Percentiles rank a stretch among this genome's conserved stretches.
Evolutionary conservation across 2,329 filamentous ascomycete genomes (phyloP).

Genomic region (Penicillium freii): DNA sequence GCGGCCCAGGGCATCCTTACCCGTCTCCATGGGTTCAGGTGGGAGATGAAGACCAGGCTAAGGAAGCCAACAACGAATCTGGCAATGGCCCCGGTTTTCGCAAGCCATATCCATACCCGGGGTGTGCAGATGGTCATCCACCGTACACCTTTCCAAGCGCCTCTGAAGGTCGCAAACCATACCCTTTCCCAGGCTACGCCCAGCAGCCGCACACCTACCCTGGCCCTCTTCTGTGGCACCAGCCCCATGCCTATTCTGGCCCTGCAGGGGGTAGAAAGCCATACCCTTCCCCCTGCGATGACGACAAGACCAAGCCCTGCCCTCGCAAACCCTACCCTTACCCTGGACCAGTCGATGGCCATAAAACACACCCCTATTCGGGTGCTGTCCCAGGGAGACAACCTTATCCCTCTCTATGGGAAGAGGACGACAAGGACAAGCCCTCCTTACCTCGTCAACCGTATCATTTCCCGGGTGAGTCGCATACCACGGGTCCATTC

Average conservation of each 20-base stretch:
- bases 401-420: background rate
- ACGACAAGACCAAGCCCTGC: background rate
- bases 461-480: background rate
- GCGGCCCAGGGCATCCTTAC: background rate
- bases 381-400: background rate
- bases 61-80: background rate
- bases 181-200: background rate
- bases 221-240: background rate
- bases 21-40: background rate
- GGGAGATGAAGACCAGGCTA: background rate
- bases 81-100: background rate
- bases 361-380: background rate
- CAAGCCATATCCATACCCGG: background rate
- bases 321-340: background rate
- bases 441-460: background rate
- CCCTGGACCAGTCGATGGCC: background rate
- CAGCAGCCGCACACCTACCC: background rate
- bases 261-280: background rate
- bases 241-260: background rate
- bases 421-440: background rate
- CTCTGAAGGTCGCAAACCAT: background rate
- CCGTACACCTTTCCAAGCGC: background rate
- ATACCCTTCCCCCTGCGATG: background rate
- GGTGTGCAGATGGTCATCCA: background rate
- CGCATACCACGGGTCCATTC: background rate